These are phyloP conservation scores for Ajuga chamaepitys DNA, from an alignment of 257 asterid genomes.

Conservation along the genomic window DNA sequence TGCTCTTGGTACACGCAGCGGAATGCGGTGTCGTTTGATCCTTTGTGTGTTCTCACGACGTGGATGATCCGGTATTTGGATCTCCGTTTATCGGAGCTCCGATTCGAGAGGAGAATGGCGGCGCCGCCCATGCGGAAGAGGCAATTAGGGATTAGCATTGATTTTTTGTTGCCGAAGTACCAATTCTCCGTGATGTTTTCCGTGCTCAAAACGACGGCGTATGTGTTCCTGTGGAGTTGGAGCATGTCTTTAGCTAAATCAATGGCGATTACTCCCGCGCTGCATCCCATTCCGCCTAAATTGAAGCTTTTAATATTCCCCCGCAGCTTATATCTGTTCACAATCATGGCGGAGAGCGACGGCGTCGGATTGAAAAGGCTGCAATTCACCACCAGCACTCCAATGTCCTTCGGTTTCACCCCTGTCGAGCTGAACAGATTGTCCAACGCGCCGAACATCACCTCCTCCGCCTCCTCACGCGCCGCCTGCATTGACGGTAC, in stretches of 20 bases:
- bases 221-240: slow-evolving; percentile 29
- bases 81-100: slow-evolving; percentile 14
- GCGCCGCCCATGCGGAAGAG: slow-evolving; percentile 40
- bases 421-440: slow-evolving; percentile 28
- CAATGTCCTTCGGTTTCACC: slow-evolving; percentile 31
- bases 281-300: slow-evolving; percentile 51
- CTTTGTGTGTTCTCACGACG: slow-evolving; percentile 25
- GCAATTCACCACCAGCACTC: slow-evolving; percentile 35
- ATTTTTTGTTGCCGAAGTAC: slow-evolving; percentile 29
- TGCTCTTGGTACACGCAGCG: slow-evolving; percentile 29
- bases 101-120: slow-evolving; percentile 33
- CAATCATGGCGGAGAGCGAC: slow-evolving; percentile 45
- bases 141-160: slow-evolving; percentile 31
- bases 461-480: slow-evolving; percentile 40
- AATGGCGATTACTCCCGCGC: slow-evolving; percentile 42
- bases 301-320: slow-evolving; percentile 28
- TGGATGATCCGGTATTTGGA: slow-evolving; percentile 26
- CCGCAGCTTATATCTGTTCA: slow-evolving; percentile 36
- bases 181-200: slow-evolving; percentile 42
- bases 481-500: slow-evolving; percentile 39
- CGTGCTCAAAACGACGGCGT: slow-evolving; percentile 40
- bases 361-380: slow-evolving; percentile 34
- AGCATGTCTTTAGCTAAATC: slow-evolving; percentile 44
- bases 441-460: slow-evolving; percentile 34
- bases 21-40: slow-evolving; percentile 16